Percentiles rank a stretch among this genome's conserved stretches.
Conservation (phyloP, 768 basidiomycete species). For the Xerocomellus amylosporus region DNA sequence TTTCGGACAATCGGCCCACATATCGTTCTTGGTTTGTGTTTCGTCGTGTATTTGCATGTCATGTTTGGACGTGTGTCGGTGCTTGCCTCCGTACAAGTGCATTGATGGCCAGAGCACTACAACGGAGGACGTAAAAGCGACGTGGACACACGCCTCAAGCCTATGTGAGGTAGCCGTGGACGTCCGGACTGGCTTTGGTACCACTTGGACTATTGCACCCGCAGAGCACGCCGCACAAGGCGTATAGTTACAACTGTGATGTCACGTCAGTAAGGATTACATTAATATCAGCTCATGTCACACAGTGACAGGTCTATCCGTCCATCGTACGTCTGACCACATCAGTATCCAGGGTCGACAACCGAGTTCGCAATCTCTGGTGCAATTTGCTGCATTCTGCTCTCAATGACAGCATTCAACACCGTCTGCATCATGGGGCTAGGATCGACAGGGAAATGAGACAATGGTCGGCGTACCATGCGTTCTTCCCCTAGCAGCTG, state of each 20-base stretch:
- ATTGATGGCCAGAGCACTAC: slow-evolving; percentile 5
- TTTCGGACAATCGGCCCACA: slow-evolving; percentile 10
- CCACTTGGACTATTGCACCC: slow-evolving; percentile 21
- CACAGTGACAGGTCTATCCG: slow-evolving; percentile 1
- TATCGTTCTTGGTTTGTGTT: slow-evolving; percentile 17
- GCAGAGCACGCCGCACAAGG: slow-evolving; percentile 14
- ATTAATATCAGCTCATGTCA: slow-evolving; percentile 25
- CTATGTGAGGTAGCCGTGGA: slow-evolving; percentile 4
- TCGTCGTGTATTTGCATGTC: slow-evolving; percentile 25
- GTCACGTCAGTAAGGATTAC: slow-evolving; percentile 28
- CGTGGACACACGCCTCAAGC: slow-evolving; percentile 7
- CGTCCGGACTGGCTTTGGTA: slow-evolving; percentile 16
- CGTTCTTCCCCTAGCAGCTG: slow-evolving; percentile 47
- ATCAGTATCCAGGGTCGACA: slow-evolving; percentile 15
- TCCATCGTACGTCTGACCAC: slow-evolving; percentile 3
- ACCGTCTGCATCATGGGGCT: slow-evolving; percentile 24
- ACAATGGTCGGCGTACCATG: slow-evolving; percentile 43
- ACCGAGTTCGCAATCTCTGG: slow-evolving; percentile 10
- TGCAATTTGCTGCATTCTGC: slow-evolving; percentile 32
- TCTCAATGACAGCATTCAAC: slow-evolving; percentile 38
- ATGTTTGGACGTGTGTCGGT: slow-evolving; percentile 6
- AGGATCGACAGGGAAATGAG: slow-evolving; percentile 3
- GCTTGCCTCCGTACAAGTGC: slow-evolving; percentile 7
- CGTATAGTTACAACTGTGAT: slow-evolving; percentile 26
- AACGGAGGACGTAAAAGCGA: slow-evolving; percentile 7